Base-by-base conservation (phyloP, 345 rosid genomes). In the Fremontodendron californicum region DNA sequence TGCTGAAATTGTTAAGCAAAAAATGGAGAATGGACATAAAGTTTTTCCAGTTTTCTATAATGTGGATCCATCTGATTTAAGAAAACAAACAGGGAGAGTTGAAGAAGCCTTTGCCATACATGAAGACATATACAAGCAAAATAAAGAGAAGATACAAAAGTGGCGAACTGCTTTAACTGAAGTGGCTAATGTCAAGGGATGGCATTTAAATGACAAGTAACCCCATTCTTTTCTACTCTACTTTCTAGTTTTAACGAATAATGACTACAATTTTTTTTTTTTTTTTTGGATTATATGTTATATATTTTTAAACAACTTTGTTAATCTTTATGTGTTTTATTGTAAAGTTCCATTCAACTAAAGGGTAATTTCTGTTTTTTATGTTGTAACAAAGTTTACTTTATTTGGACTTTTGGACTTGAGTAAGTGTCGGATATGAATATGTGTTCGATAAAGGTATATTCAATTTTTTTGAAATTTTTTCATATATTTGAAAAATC, bases 31-130 rank as follows among this genome's bases (percentile, higher is more conserved):
- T 15, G 80, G 69, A 0, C 84, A 80, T 29, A 65, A 65, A 49
- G 21, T 85, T 55, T 78, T 82, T 9, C 87, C 83, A 1, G 48
- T 81, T 58, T 81, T 79, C 57, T 71, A 51, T 42, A 37, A 39
- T 42, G 81, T 81, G 1, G 65, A 74, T 29, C 84, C 84, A 0
- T 52, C 77, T 16, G 71, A 79, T 12, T 66, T 78, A 1, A 21
- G 81, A 78, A 71, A 62, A 10, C 77, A 78, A 18, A 60, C 8
- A 0, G 64, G 62, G 6, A 71, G 6, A 16, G 42, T 78, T 39
- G 42, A 23, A 39, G 16, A 78, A 35, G 77, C 81, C 18, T 78
- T 78, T 62, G 12, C 51, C 31, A 4, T 46, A 37, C 81, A 61
- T 51, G 62, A 71, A 62, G 39, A 57, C 35, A 67, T 13, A 43